A percentile compares a stretch with the other conserved stretches of the same genome.
These are phyloP conservation scores for Thermothelomyces thermophilus DNA, from an alignment of 2,329 filamentous ascomycete species.

Conservation along the genomic window DNA sequence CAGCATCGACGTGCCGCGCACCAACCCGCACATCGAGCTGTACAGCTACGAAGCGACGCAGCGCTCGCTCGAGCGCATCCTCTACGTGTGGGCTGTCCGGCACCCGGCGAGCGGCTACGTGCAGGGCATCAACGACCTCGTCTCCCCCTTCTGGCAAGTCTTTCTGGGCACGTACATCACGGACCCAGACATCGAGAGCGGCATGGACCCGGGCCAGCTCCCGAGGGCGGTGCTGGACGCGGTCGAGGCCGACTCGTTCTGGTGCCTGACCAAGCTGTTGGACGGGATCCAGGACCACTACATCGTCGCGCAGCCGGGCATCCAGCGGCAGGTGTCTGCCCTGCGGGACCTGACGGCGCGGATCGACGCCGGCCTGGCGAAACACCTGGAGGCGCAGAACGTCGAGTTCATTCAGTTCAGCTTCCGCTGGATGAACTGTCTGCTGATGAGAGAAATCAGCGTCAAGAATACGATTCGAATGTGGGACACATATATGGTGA, in stretches of 20 bases:
- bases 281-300: conserved; percentile 99
- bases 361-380: conserved; percentile 78
- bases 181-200: conserved; percentile 83
- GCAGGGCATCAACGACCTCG: conserved; percentile 96
- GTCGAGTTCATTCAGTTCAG: conserved; percentile 99
- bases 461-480: conserved; percentile 95
- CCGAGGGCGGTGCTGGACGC: conserved; percentile 88
- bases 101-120: conserved; percentile 97
- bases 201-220: conserved; percentile 94
- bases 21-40: conserved; percentile 89
- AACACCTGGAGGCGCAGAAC: conserved; percentile 81
- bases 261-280: conserved; percentile 96
- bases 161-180: conserved; percentile 93
- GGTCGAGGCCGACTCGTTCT: conserved; percentile 95
- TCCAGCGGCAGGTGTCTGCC: conserved; percentile 85
- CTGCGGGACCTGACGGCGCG: conserved; percentile 83
- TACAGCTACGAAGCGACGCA: conserved; percentile 97
- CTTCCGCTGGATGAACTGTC: conserved; percentile 99
- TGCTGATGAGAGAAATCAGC: conserved; percentile 94
- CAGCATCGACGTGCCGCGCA: conserved; percentile 94
- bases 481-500: conserved; percentile 98
- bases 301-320: conserved; percentile 94
- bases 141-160: conserved; percentile 97
- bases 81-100: conserved; percentile 96
- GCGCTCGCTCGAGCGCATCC: conserved; percentile 82